Base-by-base conservation (phyloP, 352 stramenopile genomes). In the Phytophthora citricola region DNA sequence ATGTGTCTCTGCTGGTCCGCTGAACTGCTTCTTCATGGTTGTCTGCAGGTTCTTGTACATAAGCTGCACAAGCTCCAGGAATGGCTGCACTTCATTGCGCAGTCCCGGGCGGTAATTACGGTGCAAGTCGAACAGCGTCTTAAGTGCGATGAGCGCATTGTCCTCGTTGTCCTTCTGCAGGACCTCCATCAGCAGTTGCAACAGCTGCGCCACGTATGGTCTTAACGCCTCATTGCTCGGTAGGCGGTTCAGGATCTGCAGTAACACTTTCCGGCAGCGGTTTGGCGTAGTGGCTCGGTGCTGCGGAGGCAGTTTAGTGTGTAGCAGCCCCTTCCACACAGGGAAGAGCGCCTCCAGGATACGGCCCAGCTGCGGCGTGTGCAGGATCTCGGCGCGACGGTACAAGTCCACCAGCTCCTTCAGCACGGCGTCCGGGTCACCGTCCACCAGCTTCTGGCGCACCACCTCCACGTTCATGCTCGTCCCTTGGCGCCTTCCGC, bases 51-150 rank as follows among this genome's bases (percentile, higher is more conserved):
- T 94, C 74, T 93, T 94, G 74, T 96, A 97, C 86, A 97, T 94
- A 62, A 94, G 87, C 66, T 94, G 84, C 10, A 96, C 89, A 48
- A 97, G 78, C 44, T 95, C 87, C 9, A 97, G 67, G 65, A 97
- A 95, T 4, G 87, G 75, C 66, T 93, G 89, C 45, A 99, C 95
- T 65, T 98, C 85, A 40, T 90, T 92, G 17, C 89, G 82, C n/a
- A 98, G 78, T 7, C 77, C 81, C 0, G 92, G 85, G 6, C 94
- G 87, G 75, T 98, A 99, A 65, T 97, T 98, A 62, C 98, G 98
- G 76, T 99, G 96, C 57, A 99, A 73, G 58, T 99, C 95, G 70
- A 99, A 99, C 32, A 99, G 92, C 61, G 98, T 98, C 61, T 96
- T 91, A 43, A 98, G 76, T 56, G 91, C 94, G 54, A 98, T 79